These are phyloP conservation scores for Mucor sp. DNA, from an alignment of 371 early-diverging fungal species.

Conservation along the genomic window DNA sequence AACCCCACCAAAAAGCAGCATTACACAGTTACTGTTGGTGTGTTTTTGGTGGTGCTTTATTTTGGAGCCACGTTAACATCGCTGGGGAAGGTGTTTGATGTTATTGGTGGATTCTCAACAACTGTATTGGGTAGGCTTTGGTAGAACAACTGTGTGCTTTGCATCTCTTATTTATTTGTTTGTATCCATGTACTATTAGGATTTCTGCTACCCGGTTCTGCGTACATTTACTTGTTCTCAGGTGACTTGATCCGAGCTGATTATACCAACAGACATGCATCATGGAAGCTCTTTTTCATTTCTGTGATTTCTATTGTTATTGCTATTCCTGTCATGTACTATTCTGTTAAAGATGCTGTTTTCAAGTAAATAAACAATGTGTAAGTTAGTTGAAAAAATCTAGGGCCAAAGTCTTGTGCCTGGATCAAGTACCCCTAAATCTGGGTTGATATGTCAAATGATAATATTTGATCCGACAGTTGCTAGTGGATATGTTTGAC, in stretches of 20 bases:
- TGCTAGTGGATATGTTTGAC: not conserved
- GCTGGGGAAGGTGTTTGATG: constrained; percentile 53
- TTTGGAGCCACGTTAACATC: constrained; percentile 48
- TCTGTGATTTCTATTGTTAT: constrained; percentile 22
- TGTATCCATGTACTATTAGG: constrained; percentile 12
- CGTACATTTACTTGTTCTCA: constrained; percentile 39
- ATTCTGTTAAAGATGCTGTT: constrained; percentile 28
- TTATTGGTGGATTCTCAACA: constrained; percentile 60
- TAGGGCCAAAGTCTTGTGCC: not conserved
- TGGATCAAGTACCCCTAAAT: not conserved
- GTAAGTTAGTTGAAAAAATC: not conserved
- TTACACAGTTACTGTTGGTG: constrained; percentile 34
- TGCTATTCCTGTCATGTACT: constrained; percentile 38
- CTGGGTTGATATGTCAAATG: not conserved
- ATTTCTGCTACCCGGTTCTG: constrained; percentile 42
- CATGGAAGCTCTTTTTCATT: constrained; percentile 22
- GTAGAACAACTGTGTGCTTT: not conserved
- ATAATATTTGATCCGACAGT: not conserved
- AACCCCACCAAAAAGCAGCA: constrained; percentile 44
- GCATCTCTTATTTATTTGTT: not conserved
- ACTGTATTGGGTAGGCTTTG: constrained; percentile 36
- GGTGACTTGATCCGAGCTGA: constrained; percentile 20
- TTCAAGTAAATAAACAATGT: not conserved
- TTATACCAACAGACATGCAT: constrained; percentile 8
- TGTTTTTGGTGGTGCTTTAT: constrained; percentile 40